Base-by-base conservation (phyloP, 495 filamentous ascomycete genomes). In the Penicillium bialowiezense region DNA sequence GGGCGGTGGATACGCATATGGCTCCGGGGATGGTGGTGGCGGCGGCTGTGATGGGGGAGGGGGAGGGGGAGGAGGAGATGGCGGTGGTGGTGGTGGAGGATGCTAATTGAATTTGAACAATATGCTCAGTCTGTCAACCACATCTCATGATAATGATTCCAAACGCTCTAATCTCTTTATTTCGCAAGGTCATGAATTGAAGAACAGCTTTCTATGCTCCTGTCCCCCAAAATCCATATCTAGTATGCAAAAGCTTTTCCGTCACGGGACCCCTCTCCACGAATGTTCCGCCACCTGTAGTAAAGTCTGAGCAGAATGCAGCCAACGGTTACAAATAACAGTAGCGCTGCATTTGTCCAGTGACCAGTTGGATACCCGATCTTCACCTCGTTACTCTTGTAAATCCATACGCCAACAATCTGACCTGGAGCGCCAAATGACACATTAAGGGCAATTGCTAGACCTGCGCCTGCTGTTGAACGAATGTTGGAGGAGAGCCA, bases 331-430 rank as follows among this genome's bases (percentile, higher is more conserved):
- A 72, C 69, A 26, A 69, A 65, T 1, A 78, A 45, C 29, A 78
- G 65, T 52, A 78, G 53, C n/a, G 66, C 74, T 1, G 75, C 74
- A 60, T 77, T 78, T 15, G 72, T 73, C 68, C 74, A 78, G 43
- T 81, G 84, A 1, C 85, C 86, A 0, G 85, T 89, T 3, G 85
- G 85, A 65, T 83, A 89, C 0, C 85, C 85, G 4, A 37, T 60
- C 28, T 67, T 63, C 12, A 68, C 76, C 58, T 89, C 85, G 34
- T 83, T 65, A 0, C 73, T 67, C 54, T 83, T 85, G 63, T 87
- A 89, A 34, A 88, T 87, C 80, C 83, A 89, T 5, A 88, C 84
- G 0, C 84, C 84, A 0, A 81, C 80, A 19, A 88, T 87, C 59
- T 88, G 84, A 4, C 85, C 85, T 0, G 83, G 78, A 0, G 81